Percentiles rank a stretch among this genome's conserved stretches.
These are phyloP conservation scores for Xylariales sp. DNA, from an alignment of 2,329 filamentous ascomycete genomes.

Conservation along the genomic window DNA sequence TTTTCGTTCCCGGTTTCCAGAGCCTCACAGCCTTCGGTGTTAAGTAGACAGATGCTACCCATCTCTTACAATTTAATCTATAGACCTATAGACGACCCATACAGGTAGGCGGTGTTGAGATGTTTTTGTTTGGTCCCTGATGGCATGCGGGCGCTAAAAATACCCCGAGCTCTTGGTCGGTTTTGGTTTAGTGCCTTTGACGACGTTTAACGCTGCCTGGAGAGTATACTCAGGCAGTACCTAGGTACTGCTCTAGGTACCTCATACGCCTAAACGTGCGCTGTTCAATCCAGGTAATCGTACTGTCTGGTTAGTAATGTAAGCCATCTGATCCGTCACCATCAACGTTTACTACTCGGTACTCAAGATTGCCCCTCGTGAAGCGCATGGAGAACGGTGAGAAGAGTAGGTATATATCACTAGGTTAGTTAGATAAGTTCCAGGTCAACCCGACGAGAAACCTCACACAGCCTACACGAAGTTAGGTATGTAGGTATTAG, in stretches of 20 bases:
- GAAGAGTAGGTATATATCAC: not conserved
- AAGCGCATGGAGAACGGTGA: not conserved
- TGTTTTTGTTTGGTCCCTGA: no score
- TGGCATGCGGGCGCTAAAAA: not conserved
- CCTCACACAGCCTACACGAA: slow-evolving; percentile 22
- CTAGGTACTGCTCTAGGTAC: no score
- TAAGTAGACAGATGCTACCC: not conserved
- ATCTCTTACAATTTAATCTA: not conserved
- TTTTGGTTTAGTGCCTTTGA: slow-evolving; percentile 3
- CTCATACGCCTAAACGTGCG: no score
- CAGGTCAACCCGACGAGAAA: not conserved
- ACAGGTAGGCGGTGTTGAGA: not conserved
- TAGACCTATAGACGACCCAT: not conserved
- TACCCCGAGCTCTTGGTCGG: not conserved
- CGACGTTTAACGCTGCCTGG: not conserved
- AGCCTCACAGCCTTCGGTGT: slow-evolving; percentile 1
- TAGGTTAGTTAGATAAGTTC: not conserved
- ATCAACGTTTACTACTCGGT: not conserved
- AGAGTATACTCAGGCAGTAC: no score
- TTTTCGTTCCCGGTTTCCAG: not conserved
- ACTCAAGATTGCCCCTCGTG: not conserved
- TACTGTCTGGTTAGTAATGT: no score
- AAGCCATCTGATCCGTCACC: not conserved
- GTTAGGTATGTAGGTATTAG: not conserved
- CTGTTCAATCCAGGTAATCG: no score